Evolutionary conservation across 2,329 filamentous ascomycete genomes (phyloP).

Genomic region (Chrysoporthe deuterocubensis): DNA sequence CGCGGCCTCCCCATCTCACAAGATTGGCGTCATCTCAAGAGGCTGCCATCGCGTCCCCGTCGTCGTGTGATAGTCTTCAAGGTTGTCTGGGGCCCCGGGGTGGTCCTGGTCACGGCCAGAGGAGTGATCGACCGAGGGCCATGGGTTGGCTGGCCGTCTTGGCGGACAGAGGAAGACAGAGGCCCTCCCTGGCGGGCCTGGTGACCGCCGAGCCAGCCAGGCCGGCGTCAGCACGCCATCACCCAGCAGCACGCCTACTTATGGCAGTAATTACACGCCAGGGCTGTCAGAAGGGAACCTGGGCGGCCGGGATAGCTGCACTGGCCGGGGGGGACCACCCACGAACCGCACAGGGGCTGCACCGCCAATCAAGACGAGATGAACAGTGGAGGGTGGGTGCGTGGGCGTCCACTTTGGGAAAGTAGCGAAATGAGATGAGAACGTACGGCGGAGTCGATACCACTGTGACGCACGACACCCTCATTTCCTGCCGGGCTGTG

Average conservation of each 20-base stretch:
- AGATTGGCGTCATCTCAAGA: conserved; percentile 7
- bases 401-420: conserved; percentile 17
- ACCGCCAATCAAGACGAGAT: not conserved
- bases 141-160: not conserved
- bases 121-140: not conserved
- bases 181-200: too few relatives aligned
- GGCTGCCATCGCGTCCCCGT: not conserved
- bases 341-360: not conserved
- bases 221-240: conserved; percentile 2
- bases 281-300: not conserved
- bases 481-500: conserved; percentile 12
- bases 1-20: not conserved
- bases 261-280: not conserved
- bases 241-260: not conserved
- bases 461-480: conserved; percentile 7
- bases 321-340: not conserved
- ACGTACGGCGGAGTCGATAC: conserved; percentile 7
- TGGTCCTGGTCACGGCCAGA: conserved; percentile 5
- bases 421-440: conserved; percentile 14
- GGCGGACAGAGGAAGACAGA: not conserved
- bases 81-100: not conserved
- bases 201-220: not conserved
- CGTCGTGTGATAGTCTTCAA: conserved; percentile 5
- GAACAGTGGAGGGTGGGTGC: conserved; percentile 1
- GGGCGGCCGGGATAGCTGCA: not conserved